Percentiles rank a stretch among this genome's conserved stretches.
These are phyloP conservation scores for Syncephalastrum sp. DNA, from an alignment of 371 early-diverging fungal species.

Conservation along the genomic window DNA sequence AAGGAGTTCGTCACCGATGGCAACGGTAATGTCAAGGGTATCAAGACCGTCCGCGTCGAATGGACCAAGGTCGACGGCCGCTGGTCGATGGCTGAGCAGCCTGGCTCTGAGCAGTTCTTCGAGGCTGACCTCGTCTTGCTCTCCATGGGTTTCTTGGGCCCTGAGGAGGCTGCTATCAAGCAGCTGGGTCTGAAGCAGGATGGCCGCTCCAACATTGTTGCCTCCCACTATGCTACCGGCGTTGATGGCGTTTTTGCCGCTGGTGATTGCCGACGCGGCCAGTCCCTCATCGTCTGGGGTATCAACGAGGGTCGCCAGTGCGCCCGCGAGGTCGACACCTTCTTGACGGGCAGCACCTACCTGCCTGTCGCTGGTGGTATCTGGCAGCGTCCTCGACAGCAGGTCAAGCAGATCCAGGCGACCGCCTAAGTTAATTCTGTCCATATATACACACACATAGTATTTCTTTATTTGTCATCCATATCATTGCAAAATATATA, in stretches of 20 bases:
- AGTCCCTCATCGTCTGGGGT: constrained; percentile 94
- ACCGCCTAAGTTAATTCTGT: constrained; percentile 4
- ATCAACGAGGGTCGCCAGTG: constrained; percentile 96
- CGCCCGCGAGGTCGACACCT: constrained; percentile 89
- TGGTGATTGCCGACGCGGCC: constrained; percentile 96
- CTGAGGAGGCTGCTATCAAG: constrained; percentile 82
- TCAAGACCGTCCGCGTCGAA: constrained; percentile 93
- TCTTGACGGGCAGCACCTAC: constrained; percentile 71
- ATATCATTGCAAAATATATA: background rate
- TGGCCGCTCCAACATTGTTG: constrained; percentile 65
- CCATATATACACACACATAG: background rate
- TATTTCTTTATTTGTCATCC: background rate
- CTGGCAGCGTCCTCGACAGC: constrained; percentile 37
- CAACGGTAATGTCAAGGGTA: constrained; percentile 76
- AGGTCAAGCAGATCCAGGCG: background rate
- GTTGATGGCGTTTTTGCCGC: constrained; percentile 89
- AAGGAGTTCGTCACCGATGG: constrained; percentile 89
- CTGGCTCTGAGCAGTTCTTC: constrained; percentile 81
- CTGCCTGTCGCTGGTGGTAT: constrained; percentile 72
- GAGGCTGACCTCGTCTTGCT: constrained; percentile 90
- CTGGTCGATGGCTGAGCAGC: constrained; percentile 88
- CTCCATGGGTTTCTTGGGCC: constrained; percentile 97
- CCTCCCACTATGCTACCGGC: constrained; percentile 47
- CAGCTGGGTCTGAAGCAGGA: constrained; percentile 78
- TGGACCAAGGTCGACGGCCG: constrained; percentile 87